Evolutionary conservation across 1,284 basidiomycete genomes (phyloP), one percentile per base, ranked within the genome.

Genomic region (Sporisorium exsertum): DNA sequence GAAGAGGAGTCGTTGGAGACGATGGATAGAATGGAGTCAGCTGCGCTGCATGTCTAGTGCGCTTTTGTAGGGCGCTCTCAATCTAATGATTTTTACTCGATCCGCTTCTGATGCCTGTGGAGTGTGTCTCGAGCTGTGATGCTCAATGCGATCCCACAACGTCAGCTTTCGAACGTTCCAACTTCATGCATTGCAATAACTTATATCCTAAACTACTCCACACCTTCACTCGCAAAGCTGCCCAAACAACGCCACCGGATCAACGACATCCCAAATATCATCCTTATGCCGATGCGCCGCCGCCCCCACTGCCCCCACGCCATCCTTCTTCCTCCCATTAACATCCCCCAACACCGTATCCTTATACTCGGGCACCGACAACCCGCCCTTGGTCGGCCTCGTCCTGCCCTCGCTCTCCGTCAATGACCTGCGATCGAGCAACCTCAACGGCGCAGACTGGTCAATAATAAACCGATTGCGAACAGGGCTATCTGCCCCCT

Each of bases 231-330:
- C 75, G 60, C 72, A 79, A 29, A 80, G 57, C 33, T 49, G 45
- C 5, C 74, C 79, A 27, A 84, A 77, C 16, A 84, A 64, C 2
- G 80, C 80, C 16, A 78, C 79, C 0, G 82, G 80, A 58, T 84
- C 82, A 10, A 82, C 81, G 4, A 84, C 82, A 33, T 84, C 82
- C 64, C 72, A 84, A 43, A 81, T 71, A 51, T 83, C 79, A 32
- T 83, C 82, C 47, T 72, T 78, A 54, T 80, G 73, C 27, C 59
- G 56, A 33, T 49, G 64, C 20, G 16, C 32, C 13, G 57, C 20
- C 15, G 35, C 18, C 29, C 40, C 53, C 10, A 33, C n/a, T 40
- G 27, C 27, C 33, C 32, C 27, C 22, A 49, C 40, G 22, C 29
- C 50, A 32, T 68, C 64, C 50, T 61, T 60, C 58, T 67, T 79